Conservation (phyloP, 768 basidiomycete genomes). For the Floccularia luteovirens region DNA sequence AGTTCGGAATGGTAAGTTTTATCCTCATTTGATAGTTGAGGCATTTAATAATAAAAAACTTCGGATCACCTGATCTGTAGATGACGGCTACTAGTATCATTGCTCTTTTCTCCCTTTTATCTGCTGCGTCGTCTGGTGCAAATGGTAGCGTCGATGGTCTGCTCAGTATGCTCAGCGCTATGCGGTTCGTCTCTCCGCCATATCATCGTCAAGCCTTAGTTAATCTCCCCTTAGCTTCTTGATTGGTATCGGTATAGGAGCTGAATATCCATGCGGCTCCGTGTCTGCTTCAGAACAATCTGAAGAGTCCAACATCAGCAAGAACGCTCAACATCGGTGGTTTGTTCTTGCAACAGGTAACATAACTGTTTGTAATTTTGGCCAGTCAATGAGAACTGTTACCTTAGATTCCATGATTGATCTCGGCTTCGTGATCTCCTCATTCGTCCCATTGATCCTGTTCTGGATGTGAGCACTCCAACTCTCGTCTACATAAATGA, state of each 20-base stretch:
- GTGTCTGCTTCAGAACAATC: slow-evolving; percentile 88
- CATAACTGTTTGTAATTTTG: slow-evolving; percentile 9
- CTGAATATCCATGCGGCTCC: slow-evolving; percentile 87
- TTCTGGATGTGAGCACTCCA: slow-evolving; percentile 78
- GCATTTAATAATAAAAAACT: slow-evolving; percentile 8
- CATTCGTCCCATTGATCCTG: slow-evolving; percentile 79
- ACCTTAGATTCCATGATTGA: slow-evolving; percentile 76
- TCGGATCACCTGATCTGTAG: slow-evolving; percentile 27
- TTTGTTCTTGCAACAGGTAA: slow-evolving; percentile 85
- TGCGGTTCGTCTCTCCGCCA: slow-evolving; percentile 40
- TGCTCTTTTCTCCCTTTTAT: slow-evolving; percentile 77
- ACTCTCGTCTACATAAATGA: not conserved
- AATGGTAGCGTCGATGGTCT: slow-evolving; percentile 62
- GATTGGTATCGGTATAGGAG: slow-evolving; percentile 82
- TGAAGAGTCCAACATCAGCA: slow-evolving; percentile 72
- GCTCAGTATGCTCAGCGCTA: slow-evolving; percentile 71
- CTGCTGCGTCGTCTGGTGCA: slow-evolving; percentile 77
- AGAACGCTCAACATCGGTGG: slow-evolving; percentile 80
- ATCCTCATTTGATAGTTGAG: not conserved
- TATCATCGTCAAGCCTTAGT: not conserved
- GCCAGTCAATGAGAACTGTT: not conserved
- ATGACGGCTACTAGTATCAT: slow-evolving; percentile 82
- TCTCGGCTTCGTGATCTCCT: slow-evolving; percentile 68
- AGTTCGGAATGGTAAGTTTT: slow-evolving; percentile 73
- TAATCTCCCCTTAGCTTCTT: slow-evolving; percentile 49